Evolutionary conservation across 441 rosid genomes (phyloP).

Genomic region (Daphne laureola): DNA sequence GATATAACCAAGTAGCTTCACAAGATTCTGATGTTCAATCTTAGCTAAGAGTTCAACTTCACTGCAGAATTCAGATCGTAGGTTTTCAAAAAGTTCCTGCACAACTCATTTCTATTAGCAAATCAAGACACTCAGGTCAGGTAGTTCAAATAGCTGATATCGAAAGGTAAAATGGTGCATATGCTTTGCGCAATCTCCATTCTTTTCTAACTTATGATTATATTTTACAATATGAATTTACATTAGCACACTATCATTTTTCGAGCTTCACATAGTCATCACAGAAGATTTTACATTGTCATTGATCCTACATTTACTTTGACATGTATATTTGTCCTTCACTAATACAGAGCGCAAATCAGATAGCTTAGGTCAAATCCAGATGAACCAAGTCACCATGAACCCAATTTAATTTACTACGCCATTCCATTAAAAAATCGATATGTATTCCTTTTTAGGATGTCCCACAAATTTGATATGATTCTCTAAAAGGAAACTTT

Average conservation of each 20-base stretch:
- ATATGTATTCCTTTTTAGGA: background rate
- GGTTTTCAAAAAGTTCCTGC: conserved; percentile 66
- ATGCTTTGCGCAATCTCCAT: background rate
- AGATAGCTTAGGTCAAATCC: too few relatives aligned
- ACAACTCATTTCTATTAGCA: conserved; percentile 17
- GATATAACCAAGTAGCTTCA: conserved; percentile 82
- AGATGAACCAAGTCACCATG: background rate
- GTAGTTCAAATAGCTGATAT: background rate
- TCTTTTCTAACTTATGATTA: background rate
- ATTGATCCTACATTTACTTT: background rate
- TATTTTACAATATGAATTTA: background rate
- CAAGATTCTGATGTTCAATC: conserved; percentile 82
- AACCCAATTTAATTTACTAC: background rate
- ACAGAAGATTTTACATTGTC: conserved; percentile 2
- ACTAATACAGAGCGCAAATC: too few relatives aligned
- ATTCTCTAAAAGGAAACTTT: too few relatives aligned
- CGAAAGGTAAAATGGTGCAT: conserved; percentile 6
- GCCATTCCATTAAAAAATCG: too few relatives aligned
- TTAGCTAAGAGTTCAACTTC: conserved; percentile 91
- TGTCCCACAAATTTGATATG: background rate
- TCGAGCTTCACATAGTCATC: background rate
- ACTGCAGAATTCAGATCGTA: conserved; percentile 73
- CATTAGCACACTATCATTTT: background rate
- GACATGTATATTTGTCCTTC: too few relatives aligned
- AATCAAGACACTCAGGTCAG: conserved; percentile 10